These are phyloP conservation scores for Orychophragmus violaceus DNA, from an alignment of 345 rosid species.

Conservation along the genomic window DNA sequence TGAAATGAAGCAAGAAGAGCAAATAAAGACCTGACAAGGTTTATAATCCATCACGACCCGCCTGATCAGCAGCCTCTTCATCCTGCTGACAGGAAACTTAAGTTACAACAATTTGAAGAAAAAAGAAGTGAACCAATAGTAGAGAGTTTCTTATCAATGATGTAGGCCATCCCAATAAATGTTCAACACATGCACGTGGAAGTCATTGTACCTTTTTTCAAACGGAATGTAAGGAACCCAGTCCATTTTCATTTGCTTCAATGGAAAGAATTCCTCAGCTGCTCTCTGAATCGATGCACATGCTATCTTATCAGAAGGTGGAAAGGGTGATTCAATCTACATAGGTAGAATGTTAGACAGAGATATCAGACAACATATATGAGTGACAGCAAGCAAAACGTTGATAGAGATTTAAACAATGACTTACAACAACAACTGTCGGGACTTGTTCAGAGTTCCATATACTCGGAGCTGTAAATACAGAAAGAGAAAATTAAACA, in stretches of 20 bases:
- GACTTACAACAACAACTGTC: not conserved
- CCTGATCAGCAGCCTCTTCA: no score
- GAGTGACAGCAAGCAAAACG: not conserved
- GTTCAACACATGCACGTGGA: no score
- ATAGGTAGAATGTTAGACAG: not conserved
- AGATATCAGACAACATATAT: not conserved
- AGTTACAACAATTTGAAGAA: no score
- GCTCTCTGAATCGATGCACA: conserved; percentile 67
- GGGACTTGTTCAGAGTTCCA: no score
- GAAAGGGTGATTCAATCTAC: conserved; percentile 53
- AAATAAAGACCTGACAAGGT: no score
- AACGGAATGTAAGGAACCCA: conserved; percentile 88
- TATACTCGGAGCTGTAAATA: not conserved
- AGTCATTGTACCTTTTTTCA: conserved; percentile 40
- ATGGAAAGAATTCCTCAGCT: conserved; percentile 68
- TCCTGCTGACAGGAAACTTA: no score
- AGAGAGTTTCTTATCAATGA: no score
- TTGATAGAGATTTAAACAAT: not conserved
- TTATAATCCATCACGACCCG: no score
- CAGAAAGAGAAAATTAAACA: not conserved
- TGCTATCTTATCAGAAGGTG: conserved; percentile 88
- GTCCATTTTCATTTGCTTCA: conserved; percentile 94
- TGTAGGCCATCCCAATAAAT: not conserved
- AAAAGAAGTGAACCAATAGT: no score
- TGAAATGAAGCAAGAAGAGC: no score